A percentile compares a stretch with the other conserved stretches of the same genome.
phyloP scores from a whole-genome alignment of 495 filamentous ascomycete species.

The Articulospora tetracladia region DNA sequence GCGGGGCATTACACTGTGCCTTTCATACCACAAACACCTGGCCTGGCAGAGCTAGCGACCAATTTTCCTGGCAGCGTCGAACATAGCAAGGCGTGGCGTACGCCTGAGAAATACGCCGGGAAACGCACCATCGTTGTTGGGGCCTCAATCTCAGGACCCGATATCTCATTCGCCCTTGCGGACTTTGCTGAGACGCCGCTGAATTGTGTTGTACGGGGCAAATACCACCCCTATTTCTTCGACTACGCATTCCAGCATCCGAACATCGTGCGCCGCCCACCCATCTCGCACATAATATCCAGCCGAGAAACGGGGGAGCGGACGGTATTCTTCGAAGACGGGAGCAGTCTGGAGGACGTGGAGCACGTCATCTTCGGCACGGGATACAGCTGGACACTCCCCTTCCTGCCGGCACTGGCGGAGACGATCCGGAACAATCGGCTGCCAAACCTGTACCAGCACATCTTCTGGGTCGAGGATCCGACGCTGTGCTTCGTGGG shows the following conservation, averaged over 20 bases:
- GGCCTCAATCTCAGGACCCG: conserved; percentile 72
- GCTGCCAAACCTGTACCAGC: conserved; percentile 51
- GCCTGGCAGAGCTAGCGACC: conserved; percentile 52
- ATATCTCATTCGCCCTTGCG: conserved; percentile 52
- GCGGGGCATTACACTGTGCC: conserved; percentile 77
- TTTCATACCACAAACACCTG: conserved; percentile 59
- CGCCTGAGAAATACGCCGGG: conserved; percentile 48
- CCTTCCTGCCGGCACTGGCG: conserved; percentile 46
- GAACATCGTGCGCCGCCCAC: conserved; percentile 33
- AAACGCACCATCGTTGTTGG: conserved; percentile 63
- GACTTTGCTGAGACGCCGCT: conserved; percentile 29
- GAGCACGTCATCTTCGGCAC: conserved; percentile 58
- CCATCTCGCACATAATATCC: conserved; percentile 33
- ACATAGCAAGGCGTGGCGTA: conserved; percentile 78
- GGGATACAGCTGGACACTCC: conserved; percentile 52
- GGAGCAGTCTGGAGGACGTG: conserved; percentile 39
- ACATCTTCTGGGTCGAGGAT: conserved; percentile 49
- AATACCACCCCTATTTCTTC: conserved; percentile 34
- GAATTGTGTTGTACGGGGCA: conserved; percentile 33
- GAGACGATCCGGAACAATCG: conserved; percentile 44
- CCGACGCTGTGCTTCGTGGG: conserved; percentile 31
- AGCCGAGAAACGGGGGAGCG: conserved; percentile 29
- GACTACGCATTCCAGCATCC: conserved; percentile 49
- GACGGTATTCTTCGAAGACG: conserved; percentile 45
- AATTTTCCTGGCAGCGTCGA: conserved; percentile 59